Evolutionary conservation across 2,329 filamentous ascomycete genomes (phyloP).

Genomic region (Ceratocystis albifundus): DNA sequence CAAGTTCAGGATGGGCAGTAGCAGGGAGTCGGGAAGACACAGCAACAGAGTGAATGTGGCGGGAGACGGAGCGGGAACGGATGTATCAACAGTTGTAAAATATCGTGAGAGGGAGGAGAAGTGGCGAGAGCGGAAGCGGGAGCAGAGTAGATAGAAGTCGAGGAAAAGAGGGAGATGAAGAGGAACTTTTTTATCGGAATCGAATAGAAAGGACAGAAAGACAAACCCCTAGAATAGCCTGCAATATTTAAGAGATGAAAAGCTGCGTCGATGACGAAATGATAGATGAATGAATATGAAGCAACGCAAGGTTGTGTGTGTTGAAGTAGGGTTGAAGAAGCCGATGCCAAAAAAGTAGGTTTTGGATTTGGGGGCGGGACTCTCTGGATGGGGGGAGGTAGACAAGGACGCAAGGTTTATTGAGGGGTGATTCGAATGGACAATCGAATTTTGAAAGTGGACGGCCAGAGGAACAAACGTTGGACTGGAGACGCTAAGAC

Average conservation of each 20-base stretch:
- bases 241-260: slow-evolving; percentile 8
- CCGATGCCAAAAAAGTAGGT: slow-evolving; percentile 4
- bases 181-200: slow-evolving; percentile 12
- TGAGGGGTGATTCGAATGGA: slow-evolving; percentile 15
- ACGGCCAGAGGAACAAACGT: not conserved
- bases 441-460: slow-evolving; percentile 9
- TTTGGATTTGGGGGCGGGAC: not conserved
- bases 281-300: slow-evolving; percentile 8
- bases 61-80: not conserved
- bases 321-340: not conserved
- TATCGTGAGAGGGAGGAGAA: not conserved
- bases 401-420: slow-evolving; percentile 11
- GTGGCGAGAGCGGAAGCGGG: slow-evolving; percentile 2
- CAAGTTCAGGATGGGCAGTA: slow-evolving; percentile 6
- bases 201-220: slow-evolving; percentile 4
- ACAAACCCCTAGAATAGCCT: not conserved
- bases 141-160: not conserved
- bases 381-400: slow-evolving; percentile 1
- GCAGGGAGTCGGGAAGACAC: not conserved
- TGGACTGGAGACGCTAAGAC: not conserved
- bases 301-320: slow-evolving; percentile 1
- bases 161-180: not conserved
- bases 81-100: not conserved
- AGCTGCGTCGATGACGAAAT: not conserved
- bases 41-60: not conserved